Evolutionary conservation across 345 rosid species (phyloP), one percentile per base, ranked within the genome.

Genomic region (Barbarea vulgaris): DNA sequence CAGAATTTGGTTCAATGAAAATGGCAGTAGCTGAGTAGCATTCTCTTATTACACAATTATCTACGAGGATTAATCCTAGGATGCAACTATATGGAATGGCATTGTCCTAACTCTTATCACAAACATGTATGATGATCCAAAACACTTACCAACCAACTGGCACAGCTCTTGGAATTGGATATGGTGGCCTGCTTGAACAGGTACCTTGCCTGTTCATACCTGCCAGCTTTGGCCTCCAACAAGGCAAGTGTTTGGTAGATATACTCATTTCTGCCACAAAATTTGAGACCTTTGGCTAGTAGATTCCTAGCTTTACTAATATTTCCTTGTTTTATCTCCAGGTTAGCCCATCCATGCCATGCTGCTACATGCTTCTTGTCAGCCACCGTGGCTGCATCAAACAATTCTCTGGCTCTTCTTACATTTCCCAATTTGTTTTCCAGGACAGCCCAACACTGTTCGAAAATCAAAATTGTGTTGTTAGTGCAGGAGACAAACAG

Each of bases 341-440:
- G 80, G 78, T 92, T 88, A 46, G 97, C 97, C 99, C 97, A 95
- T 59, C 97, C 99, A 77, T 95, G 99, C 99, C 99, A 95, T 8
- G 96, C 96, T 78, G 97, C 97, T 42, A 87, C 66, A 71, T 95
- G 99, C 64, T 81, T 85, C 83, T 88, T 92, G 72, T 95, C 96
- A 59, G 97, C 99, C 62, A 95, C 97, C 0, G 97, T 95, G 24
- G 99, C 93, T 4, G 97, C 99, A 84, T 95, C 97, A 78, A 95
- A 90, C 72, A 95, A 63, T 55, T 95, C 97, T 73, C 99, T 90
- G 19, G 97, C 97, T 75, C 80, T 88, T 79, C 96, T 78, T 68
- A 86, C 80, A 78, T 95, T 90, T 56, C 99, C 97, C 84, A 89
- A 42, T 82, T 77, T 90, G 62, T 83, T 86, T 83, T 92, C 97